Percentiles rank a stretch among this genome's conserved stretches.
Conservation (phyloP, 106 monocot genomes). For the Acorus gramineus region DNA sequence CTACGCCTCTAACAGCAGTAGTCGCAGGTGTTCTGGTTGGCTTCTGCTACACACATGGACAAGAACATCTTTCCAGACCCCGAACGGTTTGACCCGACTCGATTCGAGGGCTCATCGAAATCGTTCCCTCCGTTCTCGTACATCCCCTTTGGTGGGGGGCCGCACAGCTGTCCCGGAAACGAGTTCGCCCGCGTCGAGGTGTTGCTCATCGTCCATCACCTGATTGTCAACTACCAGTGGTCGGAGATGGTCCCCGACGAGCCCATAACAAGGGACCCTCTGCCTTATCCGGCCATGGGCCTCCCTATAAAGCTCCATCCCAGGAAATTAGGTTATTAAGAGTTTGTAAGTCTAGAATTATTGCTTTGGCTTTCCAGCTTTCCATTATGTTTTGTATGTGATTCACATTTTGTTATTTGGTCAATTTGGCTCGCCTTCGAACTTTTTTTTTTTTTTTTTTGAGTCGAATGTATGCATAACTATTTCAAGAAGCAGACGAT, state of each 20-base stretch:
- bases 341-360: no score
- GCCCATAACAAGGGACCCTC: conserved; percentile 8
- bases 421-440: no score
- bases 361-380: no score
- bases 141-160: conserved; percentile 16
- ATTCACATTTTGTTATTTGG: no score
- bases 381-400: no score
- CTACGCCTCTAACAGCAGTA: not conserved
- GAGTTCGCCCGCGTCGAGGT: conserved; percentile 9
- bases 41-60: conserved; percentile 13
- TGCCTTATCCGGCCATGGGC: conserved; percentile 13
- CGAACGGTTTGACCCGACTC: conserved; percentile 8
- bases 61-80: conserved; percentile 16
- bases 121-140: conserved; percentile 10
- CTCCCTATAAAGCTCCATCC: conserved; percentile 6
- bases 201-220: conserved; percentile 8
- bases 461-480: no score
- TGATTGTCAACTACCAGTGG: conserved; percentile 15
- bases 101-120: conserved; percentile 6
- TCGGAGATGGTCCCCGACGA: conserved; percentile 8
- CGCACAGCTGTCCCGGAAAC: conserved; percentile 6
- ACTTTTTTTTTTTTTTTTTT: no score
- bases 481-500: no score
- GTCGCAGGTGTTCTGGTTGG: conserved; percentile 14
- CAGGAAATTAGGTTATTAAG: not conserved